Evolutionary conservation across 805 yeast species (phyloP).

Genomic region (Komagataella kurtzmanii): DNA sequence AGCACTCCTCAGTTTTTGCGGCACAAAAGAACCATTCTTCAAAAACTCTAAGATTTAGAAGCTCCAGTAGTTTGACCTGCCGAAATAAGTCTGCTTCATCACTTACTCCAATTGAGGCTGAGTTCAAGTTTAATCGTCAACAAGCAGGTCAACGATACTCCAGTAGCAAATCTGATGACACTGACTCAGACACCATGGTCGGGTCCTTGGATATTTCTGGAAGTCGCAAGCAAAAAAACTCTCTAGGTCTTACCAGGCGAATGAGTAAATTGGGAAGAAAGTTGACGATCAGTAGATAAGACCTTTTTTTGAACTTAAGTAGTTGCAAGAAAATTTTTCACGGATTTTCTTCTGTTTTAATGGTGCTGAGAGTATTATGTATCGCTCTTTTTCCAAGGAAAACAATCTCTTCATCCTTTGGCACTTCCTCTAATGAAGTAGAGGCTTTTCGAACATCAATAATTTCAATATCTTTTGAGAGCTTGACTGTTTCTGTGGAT

Average conservation of each 20-base stretch:
- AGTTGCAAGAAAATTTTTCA: not conserved
- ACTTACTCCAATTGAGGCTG: not conserved
- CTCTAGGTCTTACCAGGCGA: not conserved
- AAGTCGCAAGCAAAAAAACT: not conserved
- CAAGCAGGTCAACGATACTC: not conserved
- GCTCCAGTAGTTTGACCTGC: not conserved
- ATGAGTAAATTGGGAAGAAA: not conserved
- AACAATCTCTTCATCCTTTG: conserved; percentile 11
- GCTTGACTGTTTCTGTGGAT: conserved; percentile 32
- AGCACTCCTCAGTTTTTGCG: not conserved
- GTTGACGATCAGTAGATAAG: not conserved
- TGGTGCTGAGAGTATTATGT: not conserved
- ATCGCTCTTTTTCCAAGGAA: not conserved
- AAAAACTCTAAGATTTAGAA: not conserved
- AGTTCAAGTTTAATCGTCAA: not conserved
- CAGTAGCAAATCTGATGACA: not conserved
- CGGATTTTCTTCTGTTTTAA: not conserved
- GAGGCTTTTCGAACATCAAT: conserved; percentile 23
- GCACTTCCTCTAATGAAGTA: conserved; percentile 7
- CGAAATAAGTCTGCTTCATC: not conserved
- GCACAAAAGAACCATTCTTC: not conserved
- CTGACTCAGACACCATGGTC: not conserved
- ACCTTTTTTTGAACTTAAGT: not conserved
- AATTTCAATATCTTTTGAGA: conserved; percentile 47
- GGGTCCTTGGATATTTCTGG: not conserved